phyloP scores from a whole-genome alignment of 108 stramenopile species.

The Discostella pseudostelligera region DNA sequence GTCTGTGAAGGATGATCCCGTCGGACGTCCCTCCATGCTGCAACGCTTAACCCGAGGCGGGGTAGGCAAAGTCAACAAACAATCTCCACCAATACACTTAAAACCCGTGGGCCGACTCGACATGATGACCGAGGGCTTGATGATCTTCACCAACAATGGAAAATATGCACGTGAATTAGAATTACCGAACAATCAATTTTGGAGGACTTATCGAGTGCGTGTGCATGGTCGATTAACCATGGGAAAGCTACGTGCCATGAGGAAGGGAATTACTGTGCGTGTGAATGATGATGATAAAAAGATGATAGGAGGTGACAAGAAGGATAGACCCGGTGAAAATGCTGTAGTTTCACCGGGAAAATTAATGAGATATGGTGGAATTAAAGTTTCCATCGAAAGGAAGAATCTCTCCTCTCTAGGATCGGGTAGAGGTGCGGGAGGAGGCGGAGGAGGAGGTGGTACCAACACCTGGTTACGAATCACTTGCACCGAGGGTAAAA shows the following conservation, averaged over 20 bases:
- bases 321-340: not conserved
- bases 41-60: conserved; percentile 66
- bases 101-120: conserved; percentile 82
- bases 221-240: conserved; percentile 68
- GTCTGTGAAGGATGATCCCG: conserved; percentile 76
- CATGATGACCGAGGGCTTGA: conserved; percentile 79
- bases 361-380: conserved; percentile 52
- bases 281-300: conserved; percentile 20
- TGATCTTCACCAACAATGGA: conserved; percentile 78
- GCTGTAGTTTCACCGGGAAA: conserved; percentile 18
- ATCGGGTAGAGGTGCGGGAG: conserved; percentile 1
- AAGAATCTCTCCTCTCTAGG: conserved; percentile 10
- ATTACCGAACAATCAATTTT: conserved; percentile 60
- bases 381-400: conserved; percentile 66
- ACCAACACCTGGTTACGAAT: conserved; percentile 77
- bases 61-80: conserved; percentile 47
- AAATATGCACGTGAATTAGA: conserved; percentile 72
- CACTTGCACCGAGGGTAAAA: conserved; percentile 74
- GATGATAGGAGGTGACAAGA: conserved; percentile 11
- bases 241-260: conserved; percentile 55
- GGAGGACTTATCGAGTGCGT: conserved; percentile 73
- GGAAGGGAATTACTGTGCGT: conserved; percentile 47
- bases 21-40: conserved; percentile 67
- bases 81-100: conserved; percentile 43
- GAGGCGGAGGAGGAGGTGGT: conserved; percentile 15